A percentile compares a stretch with the other conserved stretches of the same genome.
Conservation (phyloP, 805 yeast species). For the Grigorovia yakushimaensis region DNA sequence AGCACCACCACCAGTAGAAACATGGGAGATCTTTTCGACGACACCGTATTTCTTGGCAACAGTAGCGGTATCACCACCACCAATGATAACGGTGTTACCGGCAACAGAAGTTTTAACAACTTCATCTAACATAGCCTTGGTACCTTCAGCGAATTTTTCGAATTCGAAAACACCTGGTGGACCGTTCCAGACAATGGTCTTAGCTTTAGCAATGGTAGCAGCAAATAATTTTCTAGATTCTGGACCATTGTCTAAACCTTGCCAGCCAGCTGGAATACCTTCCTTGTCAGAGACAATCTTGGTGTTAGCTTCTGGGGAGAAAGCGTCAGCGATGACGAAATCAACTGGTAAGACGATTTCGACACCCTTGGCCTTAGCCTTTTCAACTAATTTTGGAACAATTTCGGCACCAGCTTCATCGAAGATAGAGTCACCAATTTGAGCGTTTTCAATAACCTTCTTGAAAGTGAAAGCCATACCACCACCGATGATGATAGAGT, state of each 20-base stretch:
- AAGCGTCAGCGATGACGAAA: constrained; percentile 91
- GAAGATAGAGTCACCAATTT: constrained; percentile 86
- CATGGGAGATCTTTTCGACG: constrained; percentile 93
- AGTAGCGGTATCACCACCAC: constrained; percentile 99
- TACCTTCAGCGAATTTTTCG: constrained; percentile 83
- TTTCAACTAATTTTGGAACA: constrained; percentile 83
- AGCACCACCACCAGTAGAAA: constrained; percentile 99
- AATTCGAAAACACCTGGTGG: constrained; percentile 99
- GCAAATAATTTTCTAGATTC: constrained; percentile 73
- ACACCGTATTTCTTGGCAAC: constrained; percentile 98
- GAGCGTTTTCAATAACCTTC: constrained; percentile 77
- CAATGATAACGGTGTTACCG: constrained; percentile 91
- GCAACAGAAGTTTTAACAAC: constrained; percentile 75
- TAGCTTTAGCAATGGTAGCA: constrained; percentile 79
- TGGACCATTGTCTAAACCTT: constrained; percentile 96
- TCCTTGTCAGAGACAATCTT: constrained; percentile 77
- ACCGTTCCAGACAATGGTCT: constrained; percentile 99
- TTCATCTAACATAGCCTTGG: constrained; percentile 83
- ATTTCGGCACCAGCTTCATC: constrained; percentile 94
- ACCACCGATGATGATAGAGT: constrained; percentile 92
- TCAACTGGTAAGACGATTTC: constrained; percentile 92
- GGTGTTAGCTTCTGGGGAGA: constrained; percentile 82
- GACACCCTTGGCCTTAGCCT: constrained; percentile 94
- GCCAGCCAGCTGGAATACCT: constrained; percentile 93
- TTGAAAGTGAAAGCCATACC: constrained; percentile 99